A percentile compares a stretch with the other conserved stretches of the same genome.
phyloP scores from a whole-genome alignment of 345 rosid genomes.

The Sisymbrium altissimum region DNA sequence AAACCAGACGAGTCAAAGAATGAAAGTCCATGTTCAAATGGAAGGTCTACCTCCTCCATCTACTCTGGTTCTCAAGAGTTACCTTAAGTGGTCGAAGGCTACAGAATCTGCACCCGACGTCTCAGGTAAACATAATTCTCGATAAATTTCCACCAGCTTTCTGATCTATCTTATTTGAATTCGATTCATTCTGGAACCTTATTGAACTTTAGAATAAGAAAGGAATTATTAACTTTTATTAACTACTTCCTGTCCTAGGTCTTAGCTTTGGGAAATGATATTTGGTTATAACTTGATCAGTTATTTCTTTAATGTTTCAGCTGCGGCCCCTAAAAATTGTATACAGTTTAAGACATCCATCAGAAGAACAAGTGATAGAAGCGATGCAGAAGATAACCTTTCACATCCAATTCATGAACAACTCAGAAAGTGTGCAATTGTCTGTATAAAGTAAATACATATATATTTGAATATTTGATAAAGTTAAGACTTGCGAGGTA shows the following conservation, averaged over 20 bases:
- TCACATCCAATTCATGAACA: no score
- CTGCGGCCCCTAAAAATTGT: constrained; percentile 43
- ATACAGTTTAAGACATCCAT: constrained; percentile 89
- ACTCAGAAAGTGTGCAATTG: no score
- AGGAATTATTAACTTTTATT: no score
- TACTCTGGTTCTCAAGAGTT: constrained; percentile 64
- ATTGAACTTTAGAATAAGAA: background rate
- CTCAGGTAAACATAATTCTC: constrained; percentile 30
- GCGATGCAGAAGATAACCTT: constrained; percentile 94
- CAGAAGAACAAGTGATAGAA: constrained; percentile 73
- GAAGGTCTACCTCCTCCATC: no score
- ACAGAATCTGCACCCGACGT: constrained; percentile 31
- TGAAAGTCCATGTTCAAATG: constrained; percentile 31
- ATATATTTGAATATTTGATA: no score
- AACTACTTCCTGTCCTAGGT: no score
- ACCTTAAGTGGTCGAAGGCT: constrained; percentile 75
- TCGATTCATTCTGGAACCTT: background rate
- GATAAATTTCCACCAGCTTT: background rate
- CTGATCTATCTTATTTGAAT: background rate
- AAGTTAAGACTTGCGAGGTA: no score
- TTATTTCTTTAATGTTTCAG: constrained; percentile 30
- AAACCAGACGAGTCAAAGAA: constrained; percentile 10
- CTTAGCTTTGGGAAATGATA: background rate
- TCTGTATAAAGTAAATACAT: no score
- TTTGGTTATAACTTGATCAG: background rate